Percentiles rank a stretch among this genome's conserved stretches.
phyloP scores from a whole-genome alignment of 306 rosid species.

The Gleditsia sinensis region DNA sequence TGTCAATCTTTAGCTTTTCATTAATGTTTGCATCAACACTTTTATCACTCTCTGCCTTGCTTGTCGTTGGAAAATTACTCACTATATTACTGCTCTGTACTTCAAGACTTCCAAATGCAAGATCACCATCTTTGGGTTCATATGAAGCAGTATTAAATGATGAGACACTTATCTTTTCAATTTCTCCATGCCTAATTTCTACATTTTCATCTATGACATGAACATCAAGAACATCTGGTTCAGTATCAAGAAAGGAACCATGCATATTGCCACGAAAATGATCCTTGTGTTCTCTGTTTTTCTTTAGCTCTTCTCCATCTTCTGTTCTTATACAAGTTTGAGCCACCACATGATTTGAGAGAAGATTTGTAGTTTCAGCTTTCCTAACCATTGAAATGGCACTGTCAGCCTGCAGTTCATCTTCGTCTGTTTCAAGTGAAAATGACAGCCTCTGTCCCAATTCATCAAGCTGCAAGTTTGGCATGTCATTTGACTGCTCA shows the following conservation, averaged over 20 bases:
- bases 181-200: slow-evolving; percentile 40
- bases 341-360: slow-evolving; percentile 34
- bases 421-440: slow-evolving; percentile 39
- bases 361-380: slow-evolving; percentile 18
- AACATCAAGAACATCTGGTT: slow-evolving; percentile 60
- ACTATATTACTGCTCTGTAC: slow-evolving; percentile 5
- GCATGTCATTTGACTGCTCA: slow-evolving; percentile 40
- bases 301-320: slow-evolving; percentile 39
- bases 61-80: slow-evolving; percentile 25
- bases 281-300: slow-evolving; percentile 29
- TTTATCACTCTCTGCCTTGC: slow-evolving; percentile 16
- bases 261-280: slow-evolving; percentile 25
- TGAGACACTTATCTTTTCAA: slow-evolving; percentile 33
- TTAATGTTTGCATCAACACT: slow-evolving; percentile 25
- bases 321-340: slow-evolving; percentile 23
- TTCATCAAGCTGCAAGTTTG: slow-evolving; percentile 40
- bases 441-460: slow-evolving; percentile 38
- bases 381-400: slow-evolving; percentile 21
- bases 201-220: slow-evolving; percentile 67
- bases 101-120: slow-evolving; percentile 33
- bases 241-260: slow-evolving; percentile 47
- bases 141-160: slow-evolving; percentile 33
- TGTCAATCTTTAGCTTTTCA: slow-evolving; percentile 49
- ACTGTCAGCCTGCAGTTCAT: slow-evolving; percentile 33
- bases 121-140: slow-evolving; percentile 26